These are phyloP conservation scores for Sugiyamaella novakii DNA, from an alignment of 1,139 yeast genomes.

Conservation along the genomic window DNA sequence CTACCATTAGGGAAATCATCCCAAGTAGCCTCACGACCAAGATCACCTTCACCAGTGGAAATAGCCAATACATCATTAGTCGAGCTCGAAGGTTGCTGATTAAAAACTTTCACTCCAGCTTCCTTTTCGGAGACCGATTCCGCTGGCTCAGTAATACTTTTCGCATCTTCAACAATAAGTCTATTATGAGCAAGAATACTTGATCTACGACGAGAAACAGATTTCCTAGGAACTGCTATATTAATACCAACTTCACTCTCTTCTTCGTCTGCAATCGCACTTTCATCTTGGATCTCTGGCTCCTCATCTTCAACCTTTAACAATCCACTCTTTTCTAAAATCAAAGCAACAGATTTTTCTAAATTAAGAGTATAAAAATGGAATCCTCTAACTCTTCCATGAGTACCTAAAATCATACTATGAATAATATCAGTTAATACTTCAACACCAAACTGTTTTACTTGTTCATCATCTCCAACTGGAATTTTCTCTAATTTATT, in stretches of 20 bases:
- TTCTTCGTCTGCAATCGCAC: constrained; percentile 37
- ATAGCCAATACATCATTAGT: constrained; percentile 63
- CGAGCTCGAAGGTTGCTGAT: neutral
- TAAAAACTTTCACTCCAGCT: constrained; percentile 14
- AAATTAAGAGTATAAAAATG: constrained; percentile 89
- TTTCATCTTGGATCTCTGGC: constrained; percentile 17
- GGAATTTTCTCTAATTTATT: constrained; percentile 57
- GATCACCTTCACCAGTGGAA: constrained; percentile 79
- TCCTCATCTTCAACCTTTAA: constrained; percentile 26
- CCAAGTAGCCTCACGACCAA: constrained; percentile 95
- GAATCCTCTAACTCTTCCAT: constrained; percentile 65
- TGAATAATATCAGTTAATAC: constrained; percentile 66
- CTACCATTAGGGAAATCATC: constrained; percentile 98
- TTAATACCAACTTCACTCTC: constrained; percentile 10
- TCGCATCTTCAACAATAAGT: constrained; percentile 44
- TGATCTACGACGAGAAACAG: constrained; percentile 48
- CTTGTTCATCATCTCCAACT: constrained; percentile 78
- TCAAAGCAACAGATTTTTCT: constrained; percentile 88
- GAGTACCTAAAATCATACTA: constrained; percentile 53
- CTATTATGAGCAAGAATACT: constrained; percentile 52
- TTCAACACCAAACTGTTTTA: constrained; percentile 81
- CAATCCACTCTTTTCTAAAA: constrained; percentile 61
- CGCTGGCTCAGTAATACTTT: constrained; percentile 18
- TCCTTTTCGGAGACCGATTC: constrained; percentile 28
- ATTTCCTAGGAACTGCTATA: constrained; percentile 9